Evolutionary conservation across 164 flowering plant genomes (phyloP).

Genomic region (Taxillus chinensis): DNA sequence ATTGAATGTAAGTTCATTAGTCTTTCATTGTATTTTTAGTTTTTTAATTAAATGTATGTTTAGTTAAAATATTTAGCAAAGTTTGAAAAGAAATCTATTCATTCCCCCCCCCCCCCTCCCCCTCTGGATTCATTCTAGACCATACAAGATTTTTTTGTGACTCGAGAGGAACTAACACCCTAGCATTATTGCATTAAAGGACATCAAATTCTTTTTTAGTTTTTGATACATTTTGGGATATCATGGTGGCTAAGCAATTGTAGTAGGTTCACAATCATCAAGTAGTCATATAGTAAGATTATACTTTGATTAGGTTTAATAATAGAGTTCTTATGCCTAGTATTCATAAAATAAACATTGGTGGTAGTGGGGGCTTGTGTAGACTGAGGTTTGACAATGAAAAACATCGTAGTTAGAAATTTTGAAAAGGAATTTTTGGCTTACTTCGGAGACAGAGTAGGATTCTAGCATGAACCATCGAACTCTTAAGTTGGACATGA

Average conservation of each 20-base stretch:
- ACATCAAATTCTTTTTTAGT: background rate
- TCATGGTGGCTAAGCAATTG: background rate
- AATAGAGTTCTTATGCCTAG: background rate
- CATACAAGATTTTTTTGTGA: background rate
- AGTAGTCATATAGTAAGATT: background rate
- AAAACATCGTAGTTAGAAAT: background rate
- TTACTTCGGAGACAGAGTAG: too few relatives aligned
- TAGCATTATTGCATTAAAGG: background rate
- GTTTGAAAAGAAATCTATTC: too few relatives aligned
- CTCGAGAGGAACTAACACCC: background rate
- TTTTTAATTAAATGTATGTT: too few relatives aligned
- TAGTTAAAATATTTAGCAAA: too few relatives aligned
- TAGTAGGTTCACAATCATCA: background rate
- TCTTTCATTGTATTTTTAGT: too few relatives aligned
- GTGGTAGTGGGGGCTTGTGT: background rate
- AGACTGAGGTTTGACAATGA: background rate
- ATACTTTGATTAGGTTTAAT: constrained; percentile 1
- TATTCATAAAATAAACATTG: background rate
- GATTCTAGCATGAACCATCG: too few relatives aligned
- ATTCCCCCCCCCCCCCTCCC: too few relatives aligned
- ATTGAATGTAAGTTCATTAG: too few relatives aligned
- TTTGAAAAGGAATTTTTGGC: too few relatives aligned
- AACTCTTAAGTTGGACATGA: too few relatives aligned
- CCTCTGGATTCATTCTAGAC: too few relatives aligned
- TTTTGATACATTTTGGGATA: background rate